Base-by-base conservation (phyloP, 2,329 filamentous ascomycete genomes). In the Sporothrix pseudoabietina region DNA sequence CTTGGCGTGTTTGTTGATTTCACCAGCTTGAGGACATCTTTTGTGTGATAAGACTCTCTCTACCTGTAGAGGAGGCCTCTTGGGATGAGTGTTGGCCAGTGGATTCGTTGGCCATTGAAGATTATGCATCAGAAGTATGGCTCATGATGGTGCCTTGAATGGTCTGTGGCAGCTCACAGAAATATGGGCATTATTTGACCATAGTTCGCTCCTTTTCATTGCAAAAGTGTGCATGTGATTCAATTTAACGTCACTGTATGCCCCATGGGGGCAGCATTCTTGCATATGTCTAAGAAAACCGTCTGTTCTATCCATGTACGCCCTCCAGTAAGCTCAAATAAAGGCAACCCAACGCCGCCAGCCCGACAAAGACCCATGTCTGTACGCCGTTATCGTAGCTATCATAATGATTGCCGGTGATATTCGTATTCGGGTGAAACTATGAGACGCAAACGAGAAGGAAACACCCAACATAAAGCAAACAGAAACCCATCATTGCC, bases 311-410 rank as follows among this genome's bases (percentile, higher is more conserved):
- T 54, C 22, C 3, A 54, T 69, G 16, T 54, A 54, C 54, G 9
- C 10, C 8, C 5, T 54, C 47, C 19, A 26, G 16, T 32, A 19
- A 22, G 9, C 41, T 9, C 22, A 52, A 4, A 12, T n/a, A 35
- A 4, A 26, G 39, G 65, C 26, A 69, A 14, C 12, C 30, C 16
- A 63, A 8, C 47, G 30, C 32, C 47, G 47, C 30, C 19, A 7
- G 19, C 44, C 14, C 44, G 44, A n/a, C 41, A 68, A 26, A 49
- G 10, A 49, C 19, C 54, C 39, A 19, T 22, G 14, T 22, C n/a
- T 54, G 14, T 47, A 59, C 54, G 69, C 69, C 69, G 54, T 5
- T 32, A 49, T 49, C 68, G 41, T 12, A 49, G 22, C 22, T 57
- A 30, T 39, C 49, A 44, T 30, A 41, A 30, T 57, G 10, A 55